Evolutionary conservation across 2,329 filamentous ascomycete genomes (phyloP), one percentile per base, ranked within the genome.

Genomic region (Epichloe brachyelytri): DNA sequence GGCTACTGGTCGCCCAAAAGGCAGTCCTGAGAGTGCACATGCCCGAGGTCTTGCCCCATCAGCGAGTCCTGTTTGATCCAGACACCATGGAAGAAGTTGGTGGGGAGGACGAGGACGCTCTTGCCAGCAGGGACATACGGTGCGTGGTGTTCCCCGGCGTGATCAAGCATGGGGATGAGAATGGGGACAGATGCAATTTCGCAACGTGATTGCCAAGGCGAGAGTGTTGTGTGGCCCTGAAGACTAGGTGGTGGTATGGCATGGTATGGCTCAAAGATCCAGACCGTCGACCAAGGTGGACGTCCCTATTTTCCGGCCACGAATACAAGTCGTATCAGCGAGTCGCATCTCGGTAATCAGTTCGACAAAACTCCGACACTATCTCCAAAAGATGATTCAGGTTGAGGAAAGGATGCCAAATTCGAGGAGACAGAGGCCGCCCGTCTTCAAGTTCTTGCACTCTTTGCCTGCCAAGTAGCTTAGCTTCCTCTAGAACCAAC

Each of bases 61-160:
- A 80, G 59, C 68, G 66, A 52, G 68, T 73, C 3, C 62, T 74
- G 47, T 86, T 85, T 59, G 78, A 84, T 58, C 53, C 68, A 1
- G 68, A 70, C 26, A 76, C 67, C 3, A 86, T 86, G 82, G 82
- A 85, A 57, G 80, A 85, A 58, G 71, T 83, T 44, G 77, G 80
- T 37, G 79, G 79, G 15, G 77, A 79, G 57, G 77, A 80, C 53
- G 80, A 82, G 54, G 76, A 79, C 17, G 70, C 65, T 10, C 67
- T 80, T 20, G 62, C 66, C 15, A 68, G 68, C 43, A 68, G 78
- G 48, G 74, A 80, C 49, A 74, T 86, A 37, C 70, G 68, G 51
- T 85, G 80, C 62, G 76, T 83, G 20, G 78, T 77, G 2, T 85
- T 83, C 51, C 82, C 82, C 1, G 78, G 77, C 6, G 71, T 86